These are phyloP conservation scores for Histomonas meleagridis DNA, from an alignment of 208 protist genomes.

Conservation along the genomic window DNA sequence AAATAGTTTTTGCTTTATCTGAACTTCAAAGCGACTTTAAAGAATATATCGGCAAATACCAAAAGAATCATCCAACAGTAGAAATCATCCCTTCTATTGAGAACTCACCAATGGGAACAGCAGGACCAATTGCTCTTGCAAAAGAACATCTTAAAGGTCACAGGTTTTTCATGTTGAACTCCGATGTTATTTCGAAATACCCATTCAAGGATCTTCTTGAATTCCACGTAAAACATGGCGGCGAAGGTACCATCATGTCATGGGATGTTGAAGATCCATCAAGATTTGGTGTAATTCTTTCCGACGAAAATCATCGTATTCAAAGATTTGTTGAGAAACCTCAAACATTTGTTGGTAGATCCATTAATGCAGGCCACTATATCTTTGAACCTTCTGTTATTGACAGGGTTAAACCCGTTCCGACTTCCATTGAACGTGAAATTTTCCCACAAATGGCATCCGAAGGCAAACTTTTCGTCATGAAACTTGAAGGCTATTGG, in stretches of 20 bases:
- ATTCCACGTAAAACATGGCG: slow-evolving; percentile 78
- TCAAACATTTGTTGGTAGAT: slow-evolving; percentile 68
- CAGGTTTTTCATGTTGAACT: slow-evolving; percentile 92
- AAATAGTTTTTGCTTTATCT: slow-evolving; percentile 83
- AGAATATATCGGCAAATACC: slow-evolving; percentile 65
- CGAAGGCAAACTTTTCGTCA: slow-evolving; percentile 74
- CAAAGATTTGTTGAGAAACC: slow-evolving; percentile 82
- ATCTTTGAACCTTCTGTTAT: slow-evolving; percentile 17
- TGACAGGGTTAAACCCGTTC: slow-evolving; percentile 43
- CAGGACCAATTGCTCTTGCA: slow-evolving; percentile 81
- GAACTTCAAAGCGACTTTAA: slow-evolving; percentile 83
- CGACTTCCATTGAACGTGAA: slow-evolving; percentile 83
- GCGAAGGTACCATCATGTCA: slow-evolving; percentile 85
- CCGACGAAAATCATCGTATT: slow-evolving; percentile 60
- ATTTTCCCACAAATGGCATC: slow-evolving; percentile 79
- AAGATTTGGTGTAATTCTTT: slow-evolving; percentile 89
- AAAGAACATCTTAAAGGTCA: slow-evolving; percentile 66
- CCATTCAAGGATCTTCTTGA: slow-evolving; percentile 73
- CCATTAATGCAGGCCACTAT: background rate
- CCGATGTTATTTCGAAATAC: slow-evolving; percentile 83
- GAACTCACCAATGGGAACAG: slow-evolving; percentile 81
- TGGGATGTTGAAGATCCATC: slow-evolving; percentile 79
- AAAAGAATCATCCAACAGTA: slow-evolving; percentile 60
- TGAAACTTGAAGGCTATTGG: slow-evolving; percentile 84
- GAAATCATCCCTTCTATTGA: slow-evolving; percentile 81